A percentile compares a stretch with the other conserved stretches of the same genome.
phyloP scores from a whole-genome alignment of 208 protist species.

The Endotrypanum monterogeii region DNA sequence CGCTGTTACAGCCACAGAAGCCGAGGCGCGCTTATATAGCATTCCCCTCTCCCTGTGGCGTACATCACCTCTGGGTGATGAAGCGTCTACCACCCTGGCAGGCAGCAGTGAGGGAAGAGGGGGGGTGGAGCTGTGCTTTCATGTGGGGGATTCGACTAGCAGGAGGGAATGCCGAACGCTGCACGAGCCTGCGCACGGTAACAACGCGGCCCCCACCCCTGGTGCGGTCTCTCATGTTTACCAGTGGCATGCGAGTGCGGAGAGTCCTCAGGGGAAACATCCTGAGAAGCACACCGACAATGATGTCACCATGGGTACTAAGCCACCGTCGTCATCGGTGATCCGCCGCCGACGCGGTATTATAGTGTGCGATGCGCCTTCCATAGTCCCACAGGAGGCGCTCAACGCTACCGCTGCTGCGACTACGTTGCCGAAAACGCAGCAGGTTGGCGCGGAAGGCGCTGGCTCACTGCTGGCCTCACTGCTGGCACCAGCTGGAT shows the following conservation, averaged over 20 bases:
- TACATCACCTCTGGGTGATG: not conserved
- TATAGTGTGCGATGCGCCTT: slow-evolving; percentile 6
- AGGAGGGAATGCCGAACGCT: not conserved
- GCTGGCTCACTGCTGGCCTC: not conserved
- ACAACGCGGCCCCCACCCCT: not conserved
- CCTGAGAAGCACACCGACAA: not conserved
- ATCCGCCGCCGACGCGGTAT: slow-evolving; percentile 18
- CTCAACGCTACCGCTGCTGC: not conserved
- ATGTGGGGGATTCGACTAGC: not conserved
- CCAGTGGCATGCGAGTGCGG: not conserved
- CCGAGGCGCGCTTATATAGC: slow-evolving; percentile 22
- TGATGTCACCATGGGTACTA: not conserved
- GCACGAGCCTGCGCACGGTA: not conserved
- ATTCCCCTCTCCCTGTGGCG: slow-evolving; percentile 26
- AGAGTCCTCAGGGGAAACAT: not conserved
- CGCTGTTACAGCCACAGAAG: slow-evolving; percentile 2
- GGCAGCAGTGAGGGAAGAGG: not conserved
- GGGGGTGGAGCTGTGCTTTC: slow-evolving; percentile 20
- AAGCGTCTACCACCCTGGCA: not conserved
- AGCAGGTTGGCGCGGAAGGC: not conserved
- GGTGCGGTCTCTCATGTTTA: not conserved
- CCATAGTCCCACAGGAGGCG: not conserved
- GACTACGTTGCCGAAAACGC: not conserved
- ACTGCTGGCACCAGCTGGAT: slow-evolving; percentile 10
- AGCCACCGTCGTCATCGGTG: not conserved